Evolutionary conservation across 2,329 filamentous ascomycete species (phyloP), one percentile per base, ranked within the genome.

Genomic region (Trichoderma cornu-damae): DNA sequence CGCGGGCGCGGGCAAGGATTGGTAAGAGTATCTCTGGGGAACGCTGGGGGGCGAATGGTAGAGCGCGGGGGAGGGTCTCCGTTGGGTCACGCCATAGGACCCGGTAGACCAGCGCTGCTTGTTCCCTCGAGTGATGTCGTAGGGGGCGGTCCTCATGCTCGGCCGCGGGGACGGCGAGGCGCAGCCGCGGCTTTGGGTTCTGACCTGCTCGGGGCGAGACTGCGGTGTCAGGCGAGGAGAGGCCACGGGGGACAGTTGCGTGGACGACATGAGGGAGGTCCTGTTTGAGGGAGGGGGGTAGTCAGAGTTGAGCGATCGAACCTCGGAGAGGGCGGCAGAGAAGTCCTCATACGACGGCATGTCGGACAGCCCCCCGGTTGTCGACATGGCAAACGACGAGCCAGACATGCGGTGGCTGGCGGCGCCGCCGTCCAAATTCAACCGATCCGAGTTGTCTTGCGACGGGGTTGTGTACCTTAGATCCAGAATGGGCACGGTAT

Each of bases 91-190:
- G 18, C 80, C 84, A 59, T 86, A 89, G 3, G 86, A 89, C 12
- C 87, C 87, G 3, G 43, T 49, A 3, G 88, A 90, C 18, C 88
- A 90, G 87, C 88, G 91, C 63, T 88, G 79, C 76, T 90, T 90
- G 68, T 79, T 84, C 11, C 61, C 86, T 81, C 44, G 77, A 78
- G 35, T 46, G 52, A 78, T 80, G 44, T 90, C 89, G 72, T 90
- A 90, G 1, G 88, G 88, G 16, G 84, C 85, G 38, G 86, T 82
- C 60, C 87, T 82, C 67, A 86, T 78, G 55, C 79, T 84, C 30
- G 83, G 84, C 43, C 87, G 80, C 20, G 88, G 86, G 30, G 87
- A 88, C 35, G 87, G 86, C 44, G 87, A 89, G 11, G 86, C 85
- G 14, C 86, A 81, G 20, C 86, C 85, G 52, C 87, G 82, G 70